phyloP scores from a whole-genome alignment of 2,329 filamentous ascomycete genomes.

The Periglandula ipomoeae region DNA sequence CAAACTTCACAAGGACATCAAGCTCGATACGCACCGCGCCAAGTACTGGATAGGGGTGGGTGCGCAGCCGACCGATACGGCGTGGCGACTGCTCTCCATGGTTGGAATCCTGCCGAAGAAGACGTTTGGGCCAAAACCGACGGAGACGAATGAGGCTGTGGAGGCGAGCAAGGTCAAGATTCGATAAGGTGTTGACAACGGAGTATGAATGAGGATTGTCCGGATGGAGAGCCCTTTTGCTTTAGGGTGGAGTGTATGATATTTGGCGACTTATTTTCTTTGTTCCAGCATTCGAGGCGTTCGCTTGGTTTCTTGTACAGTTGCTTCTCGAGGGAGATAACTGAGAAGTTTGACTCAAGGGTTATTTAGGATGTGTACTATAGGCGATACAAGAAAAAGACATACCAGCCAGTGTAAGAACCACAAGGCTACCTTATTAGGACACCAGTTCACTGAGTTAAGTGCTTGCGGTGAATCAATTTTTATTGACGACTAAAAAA shows the following conservation, averaged over 20 bases:
- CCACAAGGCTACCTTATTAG: too few relatives aligned
- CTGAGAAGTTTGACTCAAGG: too few relatives aligned
- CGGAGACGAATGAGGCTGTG: slow-evolving; percentile 17
- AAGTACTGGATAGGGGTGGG: slow-evolving; percentile 97
- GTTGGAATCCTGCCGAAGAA: slow-evolving; percentile 41
- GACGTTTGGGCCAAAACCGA: slow-evolving; percentile 22
- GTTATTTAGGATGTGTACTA: too few relatives aligned
- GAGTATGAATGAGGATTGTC: background rate
- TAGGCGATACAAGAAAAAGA: too few relatives aligned
- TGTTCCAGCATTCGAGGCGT: background rate
- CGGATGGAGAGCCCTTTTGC: too few relatives aligned
- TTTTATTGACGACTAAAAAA: background rate
- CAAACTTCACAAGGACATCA: slow-evolving; percentile 80
- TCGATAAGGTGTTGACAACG: slow-evolving; percentile 13
- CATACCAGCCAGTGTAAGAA: too few relatives aligned
- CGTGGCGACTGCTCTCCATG: slow-evolving; percentile 79
- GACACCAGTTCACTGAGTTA: too few relatives aligned
- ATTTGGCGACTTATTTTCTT: too few relatives aligned
- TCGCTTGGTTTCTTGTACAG: background rate
- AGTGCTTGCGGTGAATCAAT: too few relatives aligned
- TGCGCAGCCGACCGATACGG: slow-evolving; percentile 84
- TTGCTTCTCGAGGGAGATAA: too few relatives aligned
- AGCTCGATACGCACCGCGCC: slow-evolving; percentile 70
- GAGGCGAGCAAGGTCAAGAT: slow-evolving; percentile 20
- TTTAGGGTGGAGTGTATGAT: too few relatives aligned